Conservation (phyloP, 164 flowering plant genomes). For the Hamamelis virginiana region DNA sequence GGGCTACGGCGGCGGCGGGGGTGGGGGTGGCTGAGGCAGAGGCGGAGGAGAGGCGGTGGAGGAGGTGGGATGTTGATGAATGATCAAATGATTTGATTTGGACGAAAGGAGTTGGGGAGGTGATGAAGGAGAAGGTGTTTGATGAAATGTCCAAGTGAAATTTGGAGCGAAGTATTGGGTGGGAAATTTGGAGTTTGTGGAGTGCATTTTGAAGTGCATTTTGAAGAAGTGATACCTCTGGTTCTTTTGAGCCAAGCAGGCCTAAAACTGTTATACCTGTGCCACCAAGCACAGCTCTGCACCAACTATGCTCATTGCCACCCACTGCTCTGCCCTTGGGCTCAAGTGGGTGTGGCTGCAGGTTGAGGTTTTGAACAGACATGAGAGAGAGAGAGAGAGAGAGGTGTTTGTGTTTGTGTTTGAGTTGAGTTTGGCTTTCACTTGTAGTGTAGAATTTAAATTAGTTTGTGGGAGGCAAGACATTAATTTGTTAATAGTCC, state of each 20-base stretch:
- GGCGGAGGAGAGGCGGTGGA: conserved; percentile 5
- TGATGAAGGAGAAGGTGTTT: conserved; percentile 31
- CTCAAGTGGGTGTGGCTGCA: not conserved
- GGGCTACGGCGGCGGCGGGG: conserved; percentile 13
- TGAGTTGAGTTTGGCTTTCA: not conserved
- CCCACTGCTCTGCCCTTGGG: conserved; percentile 37
- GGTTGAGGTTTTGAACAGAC: too few relatives aligned
- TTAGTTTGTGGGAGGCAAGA: not conserved
- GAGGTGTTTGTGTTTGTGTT: not conserved
- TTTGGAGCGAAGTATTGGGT: conserved; percentile 61
- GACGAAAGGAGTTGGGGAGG: conserved; percentile 32
- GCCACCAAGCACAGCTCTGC: conserved; percentile 61
- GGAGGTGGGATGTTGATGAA: conserved; percentile 32
- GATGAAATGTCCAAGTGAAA: conserved; percentile 25
- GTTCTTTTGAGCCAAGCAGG: conserved; percentile 41
- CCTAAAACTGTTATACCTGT: conserved; percentile 65
- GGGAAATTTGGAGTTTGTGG: conserved; percentile 47
- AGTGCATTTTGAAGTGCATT: conserved; percentile 48
- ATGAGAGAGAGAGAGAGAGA: too few relatives aligned
- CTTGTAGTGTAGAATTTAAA: too few relatives aligned
- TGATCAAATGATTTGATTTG: conserved; percentile 31
- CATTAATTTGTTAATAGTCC: too few relatives aligned
- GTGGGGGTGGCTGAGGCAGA: conserved; percentile 13
- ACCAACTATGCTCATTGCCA: conserved; percentile 69
- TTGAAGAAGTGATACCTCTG: conserved; percentile 33